Conservation (phyloP, 352 stramenopile species). For the Globisporangium barbulae region DNA sequence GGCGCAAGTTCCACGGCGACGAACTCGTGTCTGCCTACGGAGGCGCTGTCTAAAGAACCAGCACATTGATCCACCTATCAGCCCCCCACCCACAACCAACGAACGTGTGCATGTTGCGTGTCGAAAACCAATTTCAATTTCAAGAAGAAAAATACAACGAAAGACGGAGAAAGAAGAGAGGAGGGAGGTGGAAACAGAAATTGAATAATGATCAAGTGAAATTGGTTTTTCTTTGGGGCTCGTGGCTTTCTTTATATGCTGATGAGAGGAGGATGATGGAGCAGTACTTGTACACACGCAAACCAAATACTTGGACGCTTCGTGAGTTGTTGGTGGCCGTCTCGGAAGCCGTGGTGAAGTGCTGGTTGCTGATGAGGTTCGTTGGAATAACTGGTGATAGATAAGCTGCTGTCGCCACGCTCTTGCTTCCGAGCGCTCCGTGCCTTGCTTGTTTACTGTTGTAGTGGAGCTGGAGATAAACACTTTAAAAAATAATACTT, state of each 20-base stretch:
- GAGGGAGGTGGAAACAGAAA: background rate
- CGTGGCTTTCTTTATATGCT: constrained; percentile 6
- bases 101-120: background rate
- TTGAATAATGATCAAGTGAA: constrained; percentile 1
- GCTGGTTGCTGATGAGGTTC: background rate
- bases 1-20: constrained; percentile 81
- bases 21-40: constrained; percentile 69
- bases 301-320: background rate
- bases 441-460: background rate
- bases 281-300: constrained; percentile 8
- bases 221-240: constrained; percentile 1
- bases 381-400: background rate
- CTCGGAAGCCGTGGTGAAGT: background rate
- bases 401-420: background rate
- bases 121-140: constrained; percentile 2
- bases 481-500: constrained; percentile 13
- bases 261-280: background rate
- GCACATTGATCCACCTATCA: background rate
- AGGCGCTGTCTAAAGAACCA: constrained; percentile 49
- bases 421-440: constrained; percentile 5
- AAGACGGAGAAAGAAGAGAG: background rate
- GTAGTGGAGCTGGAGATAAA: background rate
- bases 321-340: background rate
- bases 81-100: background rate
- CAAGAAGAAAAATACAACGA: background rate